Conservation (phyloP, 2,329 filamentous ascomycete genomes). For the Penicillium glabrum region DNA sequence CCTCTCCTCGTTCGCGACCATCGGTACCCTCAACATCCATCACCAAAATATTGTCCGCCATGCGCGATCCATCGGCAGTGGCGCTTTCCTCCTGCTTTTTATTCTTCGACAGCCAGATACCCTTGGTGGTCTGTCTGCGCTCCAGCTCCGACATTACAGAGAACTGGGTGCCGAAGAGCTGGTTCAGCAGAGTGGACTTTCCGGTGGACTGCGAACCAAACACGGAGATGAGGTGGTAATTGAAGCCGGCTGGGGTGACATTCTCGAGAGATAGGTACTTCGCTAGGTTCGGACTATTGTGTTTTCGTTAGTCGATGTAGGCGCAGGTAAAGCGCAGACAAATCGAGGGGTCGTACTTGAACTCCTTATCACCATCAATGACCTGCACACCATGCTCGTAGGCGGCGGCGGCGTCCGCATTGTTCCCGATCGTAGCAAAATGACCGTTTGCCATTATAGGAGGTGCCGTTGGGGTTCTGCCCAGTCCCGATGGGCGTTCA, state of each 20-base stretch:
- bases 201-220: conserved; percentile 98
- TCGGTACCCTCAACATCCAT: conserved; percentile 99
- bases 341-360: conserved; percentile 68
- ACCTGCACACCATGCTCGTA: conserved; percentile 97
- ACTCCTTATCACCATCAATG: conserved; percentile 92
- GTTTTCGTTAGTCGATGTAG: conserved; percentile 11
- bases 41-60: conserved; percentile 97
- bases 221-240: conserved; percentile 98
- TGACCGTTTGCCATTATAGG: conserved; percentile 47
- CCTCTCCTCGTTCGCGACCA: conserved; percentile 91
- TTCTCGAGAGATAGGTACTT: conserved; percentile 78
- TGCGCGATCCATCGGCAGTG: conserved; percentile 52
- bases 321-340: neutral
- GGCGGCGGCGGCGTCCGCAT: conserved; percentile 32
- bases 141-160: conserved; percentile 97
- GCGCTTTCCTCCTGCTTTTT: conserved; percentile 57
- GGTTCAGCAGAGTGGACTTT: conserved; percentile 94
- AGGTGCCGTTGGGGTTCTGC: conserved; percentile 33
- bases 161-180: conserved; percentile 93
- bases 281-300: conserved; percentile 67
- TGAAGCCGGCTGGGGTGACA: conserved; percentile 88
- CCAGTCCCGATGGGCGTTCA: conserved; percentile 26
- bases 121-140: conserved; percentile 94
- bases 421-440: conserved; percentile 44
- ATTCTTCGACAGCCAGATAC: conserved; percentile 99